phyloP scores from a whole-genome alignment of 2,329 filamentous ascomycete species.

The Colletotrichum tabaci region DNA sequence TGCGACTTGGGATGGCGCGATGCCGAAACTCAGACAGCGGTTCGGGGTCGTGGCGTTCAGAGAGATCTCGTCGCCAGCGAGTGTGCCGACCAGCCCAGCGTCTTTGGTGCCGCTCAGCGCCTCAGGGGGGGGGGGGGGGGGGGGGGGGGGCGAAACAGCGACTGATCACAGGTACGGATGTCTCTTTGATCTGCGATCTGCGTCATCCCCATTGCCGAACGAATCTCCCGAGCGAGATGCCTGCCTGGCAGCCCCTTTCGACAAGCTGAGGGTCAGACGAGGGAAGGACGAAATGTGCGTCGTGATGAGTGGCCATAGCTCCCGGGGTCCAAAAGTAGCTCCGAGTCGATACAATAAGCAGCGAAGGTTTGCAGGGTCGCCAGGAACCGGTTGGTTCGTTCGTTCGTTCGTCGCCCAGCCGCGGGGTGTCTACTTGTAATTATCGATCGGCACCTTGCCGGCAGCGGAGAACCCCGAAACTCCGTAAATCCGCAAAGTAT shows the following conservation, averaged over 20 bases:
- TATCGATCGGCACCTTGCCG: background rate
- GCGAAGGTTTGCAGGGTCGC: slow-evolving; percentile 4
- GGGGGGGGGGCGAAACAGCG: too few species aligned
- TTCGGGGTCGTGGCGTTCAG: slow-evolving; percentile 24
- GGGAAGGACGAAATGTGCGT: background rate
- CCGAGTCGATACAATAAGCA: slow-evolving; percentile 15
- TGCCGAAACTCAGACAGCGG: slow-evolving; percentile 38
- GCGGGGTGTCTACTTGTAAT: background rate
- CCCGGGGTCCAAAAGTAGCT: slow-evolving; percentile 26
- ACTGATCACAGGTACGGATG: background rate
- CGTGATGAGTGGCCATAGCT: slow-evolving; percentile 27
- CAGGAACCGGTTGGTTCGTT: background rate
- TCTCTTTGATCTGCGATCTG: background rate
- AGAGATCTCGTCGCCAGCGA: background rate
- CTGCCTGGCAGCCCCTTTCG: slow-evolving; percentile 2
- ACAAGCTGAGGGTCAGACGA: background rate
- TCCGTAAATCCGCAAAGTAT: slow-evolving; percentile 11
- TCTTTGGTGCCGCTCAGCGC: background rate
- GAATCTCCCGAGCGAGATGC: background rate
- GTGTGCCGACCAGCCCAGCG: slow-evolving; percentile 18
- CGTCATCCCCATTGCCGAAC: slow-evolving; percentile 2
- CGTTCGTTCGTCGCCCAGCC: background rate
- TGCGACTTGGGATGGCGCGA: slow-evolving; percentile 20
- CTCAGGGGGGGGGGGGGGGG: too few species aligned
- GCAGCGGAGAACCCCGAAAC: slow-evolving; percentile 5